Percentiles rank a stretch among this genome's conserved stretches.
Evolutionary conservation across 768 basidiomycete species (phyloP).

Genomic region (Cyathus striatus): DNA sequence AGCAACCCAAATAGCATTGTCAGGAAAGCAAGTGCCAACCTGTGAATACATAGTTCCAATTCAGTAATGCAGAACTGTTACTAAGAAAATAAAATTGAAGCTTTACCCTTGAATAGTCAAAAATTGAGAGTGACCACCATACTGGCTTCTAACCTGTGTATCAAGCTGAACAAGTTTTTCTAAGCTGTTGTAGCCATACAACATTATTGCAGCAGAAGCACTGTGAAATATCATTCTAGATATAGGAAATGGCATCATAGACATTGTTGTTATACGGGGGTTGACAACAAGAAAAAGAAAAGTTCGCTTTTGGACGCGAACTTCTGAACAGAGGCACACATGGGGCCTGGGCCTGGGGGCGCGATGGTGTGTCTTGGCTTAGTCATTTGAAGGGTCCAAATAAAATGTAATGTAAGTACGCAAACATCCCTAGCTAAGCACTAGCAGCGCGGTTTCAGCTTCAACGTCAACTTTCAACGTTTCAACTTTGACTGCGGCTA

Average conservation of each 20-base stretch:
- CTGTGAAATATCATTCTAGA: constrained; percentile 19
- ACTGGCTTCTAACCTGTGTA: constrained; percentile 33
- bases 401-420: no score
- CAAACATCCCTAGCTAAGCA: no score
- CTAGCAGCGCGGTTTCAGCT: no score
- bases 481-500: no score
- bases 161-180: constrained; percentile 16
- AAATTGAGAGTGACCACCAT: constrained; percentile 67
- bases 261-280: no score
- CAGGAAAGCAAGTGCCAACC: constrained; percentile 28
- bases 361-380: no score
- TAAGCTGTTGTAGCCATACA: constrained; percentile 28
- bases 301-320: no score
- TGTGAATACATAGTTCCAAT: constrained; percentile 8
- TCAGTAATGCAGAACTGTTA: background rate
- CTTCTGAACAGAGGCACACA: no score
- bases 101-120: constrained; percentile 73
- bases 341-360: no score
- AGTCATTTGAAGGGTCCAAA: no score
- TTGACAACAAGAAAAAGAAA: no score
- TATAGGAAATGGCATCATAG: background rate
- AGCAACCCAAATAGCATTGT: constrained; percentile 29
- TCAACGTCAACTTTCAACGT: no score
- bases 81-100: constrained; percentile 8
- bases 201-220: constrained; percentile 25